Base-by-base conservation (phyloP, 2,329 filamentous ascomycete species). In the Penicillium sp. region DNA sequence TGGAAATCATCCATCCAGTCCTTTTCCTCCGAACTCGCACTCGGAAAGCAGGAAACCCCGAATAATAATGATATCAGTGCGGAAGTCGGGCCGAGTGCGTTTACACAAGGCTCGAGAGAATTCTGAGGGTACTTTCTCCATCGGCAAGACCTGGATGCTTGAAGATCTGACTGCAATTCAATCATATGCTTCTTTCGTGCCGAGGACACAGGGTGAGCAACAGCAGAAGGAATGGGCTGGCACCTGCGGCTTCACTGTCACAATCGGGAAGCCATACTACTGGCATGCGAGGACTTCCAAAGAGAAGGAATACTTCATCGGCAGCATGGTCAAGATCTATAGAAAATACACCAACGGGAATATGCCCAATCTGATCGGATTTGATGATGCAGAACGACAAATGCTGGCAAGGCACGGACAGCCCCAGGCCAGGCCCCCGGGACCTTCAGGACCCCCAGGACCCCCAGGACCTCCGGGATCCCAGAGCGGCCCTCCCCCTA, bases 221-320 rank as follows among this genome's bases (percentile, higher is more conserved):
- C 81, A 85, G 61, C 77, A 82, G 43, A 85, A 86, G 64, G 75
- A 88, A 69, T 96, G 90, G 90, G 93, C 91, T 21, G 87, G 89
- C 49, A 87, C 88, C 54, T 85, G 86, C 43, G 94, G 94, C 14
- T 97, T 99, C 69, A 80, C 89, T 24, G 91, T 97, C 47, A 94
- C 88, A 1, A 84, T 99, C 27, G 88, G 89, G 24, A 99, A 99
- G 73, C 90, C 92, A 0, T 99, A 99, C 75, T 99, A 94, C 73
- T 99, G 94, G 94, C 86, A 96, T 73, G 92, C 94, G 32, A 87
- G 91, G 61, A 94, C 91, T 1, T 84, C 90, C 49, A 97, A 97
- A 77, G 94, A 99, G 76, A 97, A 97, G 80, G 93, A 96, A 71
- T 97, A 97, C 77, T 99, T 99, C 75, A 94, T 99, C 67, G 92